phyloP scores from a whole-genome alignment of 768 basidiomycete genomes.

The Boletus rufocinnamomeus region DNA sequence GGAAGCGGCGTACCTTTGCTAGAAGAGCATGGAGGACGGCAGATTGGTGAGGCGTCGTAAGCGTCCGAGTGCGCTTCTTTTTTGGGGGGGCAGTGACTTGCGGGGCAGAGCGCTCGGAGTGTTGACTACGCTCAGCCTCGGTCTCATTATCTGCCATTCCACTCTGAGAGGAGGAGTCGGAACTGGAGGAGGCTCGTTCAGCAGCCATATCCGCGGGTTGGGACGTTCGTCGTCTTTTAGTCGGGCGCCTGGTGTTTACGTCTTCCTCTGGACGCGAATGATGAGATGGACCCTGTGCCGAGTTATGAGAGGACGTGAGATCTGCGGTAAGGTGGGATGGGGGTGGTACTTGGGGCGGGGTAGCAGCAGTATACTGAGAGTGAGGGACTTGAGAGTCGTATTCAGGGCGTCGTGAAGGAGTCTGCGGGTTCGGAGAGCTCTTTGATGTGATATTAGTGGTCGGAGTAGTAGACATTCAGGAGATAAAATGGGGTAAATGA shows the following conservation, averaged over 20 bases:
- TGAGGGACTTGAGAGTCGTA: constrained; percentile 16
- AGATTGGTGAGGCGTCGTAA: constrained; percentile 87
- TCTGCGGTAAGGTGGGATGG: constrained; percentile 10
- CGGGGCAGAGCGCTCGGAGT: constrained; percentile 38
- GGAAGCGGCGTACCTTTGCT: constrained; percentile 61
- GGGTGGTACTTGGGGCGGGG: background rate
- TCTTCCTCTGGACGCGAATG: constrained; percentile 19
- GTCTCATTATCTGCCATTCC: constrained; percentile 62
- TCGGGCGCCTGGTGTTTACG: constrained; percentile 23
- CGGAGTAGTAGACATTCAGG: constrained; percentile 29
- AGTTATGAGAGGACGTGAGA: constrained; percentile 17
- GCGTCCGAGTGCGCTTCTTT: constrained; percentile 78
- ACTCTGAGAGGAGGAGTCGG: constrained; percentile 51
- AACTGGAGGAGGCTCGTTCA: constrained; percentile 30
- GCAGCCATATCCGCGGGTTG: constrained; percentile 23
- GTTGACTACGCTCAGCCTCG: constrained; percentile 46
- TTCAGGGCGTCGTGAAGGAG: constrained; percentile 23
- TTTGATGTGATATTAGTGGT: constrained; percentile 28
- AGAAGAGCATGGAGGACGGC: constrained; percentile 84
- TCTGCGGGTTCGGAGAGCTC: constrained; percentile 8
- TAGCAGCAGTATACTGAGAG: background rate
- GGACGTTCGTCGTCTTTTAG: constrained; percentile 23
- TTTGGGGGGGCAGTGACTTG: constrained; percentile 41
- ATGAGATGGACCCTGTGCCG: constrained; percentile 17
- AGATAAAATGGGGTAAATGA: constrained; percentile 16